Percentiles rank a stretch among this genome's conserved stretches.
Evolutionary conservation across 306 rosid genomes (phyloP).

Genomic region (Erythrophleum fordii): DNA sequence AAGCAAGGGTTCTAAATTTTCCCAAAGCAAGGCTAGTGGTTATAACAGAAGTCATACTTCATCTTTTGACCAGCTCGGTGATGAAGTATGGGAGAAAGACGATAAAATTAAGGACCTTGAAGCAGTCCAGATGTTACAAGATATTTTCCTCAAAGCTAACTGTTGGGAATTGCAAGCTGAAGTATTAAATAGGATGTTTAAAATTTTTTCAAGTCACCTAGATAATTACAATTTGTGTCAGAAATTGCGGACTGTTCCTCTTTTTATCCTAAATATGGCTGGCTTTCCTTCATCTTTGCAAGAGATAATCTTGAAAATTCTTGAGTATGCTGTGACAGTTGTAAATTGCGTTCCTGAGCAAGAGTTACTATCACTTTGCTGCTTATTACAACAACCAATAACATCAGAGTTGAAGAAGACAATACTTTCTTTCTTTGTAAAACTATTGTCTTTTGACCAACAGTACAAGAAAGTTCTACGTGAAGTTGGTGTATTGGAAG

Average conservation of each 20-base stretch:
- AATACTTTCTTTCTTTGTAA: constrained; percentile 89
- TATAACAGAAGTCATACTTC: constrained; percentile 70
- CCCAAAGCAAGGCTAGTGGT: constrained; percentile 65
- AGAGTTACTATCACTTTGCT: constrained; percentile 98
- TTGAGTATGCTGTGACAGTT: constrained; percentile 99
- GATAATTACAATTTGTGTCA: constrained; percentile 96
- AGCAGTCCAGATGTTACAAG: constrained; percentile 99
- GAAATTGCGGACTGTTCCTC: constrained; percentile 93
- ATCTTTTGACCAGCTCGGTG: constrained; percentile 77
- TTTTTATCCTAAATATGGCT: constrained; percentile 94
- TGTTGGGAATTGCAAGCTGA: constrained; percentile 90
- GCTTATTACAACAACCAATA: constrained; percentile 96
- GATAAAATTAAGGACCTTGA: constrained; percentile 96
- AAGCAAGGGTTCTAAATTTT: constrained; percentile 71
- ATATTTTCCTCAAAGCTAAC: constrained; percentile 90
- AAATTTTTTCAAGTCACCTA: constrained; percentile 92
- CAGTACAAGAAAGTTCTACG: constrained; percentile 96
- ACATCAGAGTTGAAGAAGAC: constrained; percentile 84
- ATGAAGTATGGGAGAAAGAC: constrained; percentile 91
- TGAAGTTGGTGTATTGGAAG: constrained; percentile 99
- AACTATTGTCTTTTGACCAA: constrained; percentile 96
- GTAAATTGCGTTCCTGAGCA: constrained; percentile 99
- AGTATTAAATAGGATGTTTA: constrained; percentile 94
- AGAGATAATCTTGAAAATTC: constrained; percentile 94
- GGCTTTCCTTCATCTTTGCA: constrained; percentile 85